Percentiles rank a stretch among this genome's conserved stretches.
These are phyloP conservation scores for Heterobasidion irregulare DNA, from an alignment of 1,284 basidiomycete species.

Conservation along the genomic window DNA sequence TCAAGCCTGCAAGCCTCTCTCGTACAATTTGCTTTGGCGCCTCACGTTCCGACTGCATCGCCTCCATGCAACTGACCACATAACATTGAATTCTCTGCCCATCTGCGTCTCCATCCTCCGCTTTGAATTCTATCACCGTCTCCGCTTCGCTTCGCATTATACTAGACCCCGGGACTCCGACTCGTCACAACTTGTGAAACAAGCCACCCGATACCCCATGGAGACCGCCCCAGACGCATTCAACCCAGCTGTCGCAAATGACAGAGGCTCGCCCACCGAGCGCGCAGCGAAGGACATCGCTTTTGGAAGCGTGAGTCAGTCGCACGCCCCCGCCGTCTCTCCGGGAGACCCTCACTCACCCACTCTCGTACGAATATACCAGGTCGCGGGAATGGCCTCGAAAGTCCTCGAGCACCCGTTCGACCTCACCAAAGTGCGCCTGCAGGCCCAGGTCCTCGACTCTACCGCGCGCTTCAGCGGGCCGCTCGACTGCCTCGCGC, in stretches of 20 bases:
- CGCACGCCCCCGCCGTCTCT: not conserved
- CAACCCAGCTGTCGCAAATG: constrained; percentile 4
- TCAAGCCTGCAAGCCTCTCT: not conserved
- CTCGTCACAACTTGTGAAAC: too few relatives aligned
- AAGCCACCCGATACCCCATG: constrained; percentile 11
- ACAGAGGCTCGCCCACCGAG: constrained; percentile 18
- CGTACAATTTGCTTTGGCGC: not conserved
- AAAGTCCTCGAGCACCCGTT: constrained; percentile 85
- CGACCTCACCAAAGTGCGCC: constrained; percentile 77
- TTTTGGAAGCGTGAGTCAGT: constrained; percentile 45
- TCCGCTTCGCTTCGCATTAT: too few relatives aligned
- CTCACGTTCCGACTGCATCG: not conserved
- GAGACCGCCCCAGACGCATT: constrained; percentile 21
- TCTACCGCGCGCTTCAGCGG: constrained; percentile 64
- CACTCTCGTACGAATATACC: not conserved
- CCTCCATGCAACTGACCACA: not conserved
- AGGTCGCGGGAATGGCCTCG: constrained; percentile 74
- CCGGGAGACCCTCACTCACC: not conserved
- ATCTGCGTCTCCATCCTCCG: not conserved
- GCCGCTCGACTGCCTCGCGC: constrained; percentile 72
- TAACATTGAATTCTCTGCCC: not conserved
- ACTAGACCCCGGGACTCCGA: too few relatives aligned
- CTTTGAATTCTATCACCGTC: too few relatives aligned
- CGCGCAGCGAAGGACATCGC: constrained; percentile 46
- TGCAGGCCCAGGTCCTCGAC: constrained; percentile 80